Base-by-base conservation (phyloP, 805 yeast species). In the Sugiyamaella floridensis region DNA sequence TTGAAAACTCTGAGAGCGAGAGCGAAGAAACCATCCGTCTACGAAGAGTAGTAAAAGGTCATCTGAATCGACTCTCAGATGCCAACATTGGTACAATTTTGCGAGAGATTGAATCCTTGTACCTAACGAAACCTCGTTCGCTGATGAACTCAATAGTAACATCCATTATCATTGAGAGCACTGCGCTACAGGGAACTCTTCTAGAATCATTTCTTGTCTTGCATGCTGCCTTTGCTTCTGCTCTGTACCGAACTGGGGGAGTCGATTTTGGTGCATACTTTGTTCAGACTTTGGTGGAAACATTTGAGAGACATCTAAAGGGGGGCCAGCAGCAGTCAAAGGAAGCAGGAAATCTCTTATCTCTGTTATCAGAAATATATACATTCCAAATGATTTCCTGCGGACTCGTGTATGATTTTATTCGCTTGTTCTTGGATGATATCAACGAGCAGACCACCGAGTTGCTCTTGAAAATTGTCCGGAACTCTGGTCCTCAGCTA, bases 211-310 rank as follows among this genome's bases (percentile, higher is more conserved):
- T 89, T 65, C 80, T 90, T 41, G 78, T 85, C 55, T 74, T 87
- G 32, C 90, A 92, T 66, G 85, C 96, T 0, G 83, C 89, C 5
- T 74, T 89, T 7, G 78, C 83, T 1, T 83, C 83, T 19, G 84
- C 96, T 0, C 66, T 93, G 20, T 89, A 86, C 69, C 77, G 86
- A 55, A 86, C 86, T 59, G 53, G 66, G n/a, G 98, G 99, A 18
- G 80, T 83, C 40, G 96, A 89, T 56, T 85, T 89, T 66, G 97
- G 96, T 55, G 99, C 97, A 0, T 78, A 73, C 59, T 84, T 89
- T 54, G 75, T 89, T 34, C 99, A 93, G 64, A 74, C 80, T 0
- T 64, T 86, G 51, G 86, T 90, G n/a, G 96, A 87, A 55, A 76
- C 73, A 52, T 81, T 86, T 60, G 82, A 84, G 40, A 55, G 49